phyloP scores from a whole-genome alignment of 192 early-diverging fungal species.

The Coemansia sp. region DNA sequence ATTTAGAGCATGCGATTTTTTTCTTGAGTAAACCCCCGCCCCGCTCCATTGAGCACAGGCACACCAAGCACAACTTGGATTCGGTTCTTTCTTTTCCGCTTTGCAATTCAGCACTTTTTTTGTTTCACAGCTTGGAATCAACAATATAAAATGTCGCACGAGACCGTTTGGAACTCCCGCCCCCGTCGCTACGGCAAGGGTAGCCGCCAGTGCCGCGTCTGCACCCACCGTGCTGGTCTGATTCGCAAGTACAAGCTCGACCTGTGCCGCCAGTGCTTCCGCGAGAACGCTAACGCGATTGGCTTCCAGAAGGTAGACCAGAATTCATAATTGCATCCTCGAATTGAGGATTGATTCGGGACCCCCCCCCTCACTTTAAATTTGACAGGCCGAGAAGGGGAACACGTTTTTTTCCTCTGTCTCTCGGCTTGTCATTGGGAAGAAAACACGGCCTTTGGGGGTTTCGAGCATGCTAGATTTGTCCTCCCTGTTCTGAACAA shows the following conservation, averaged over 20 bases:
- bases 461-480: slow-evolving; percentile 17
- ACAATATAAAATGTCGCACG: slow-evolving; percentile 86
- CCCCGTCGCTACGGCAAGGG: slow-evolving; percentile 97
- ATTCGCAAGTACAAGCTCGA: slow-evolving; percentile 99
- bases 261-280: slow-evolving; percentile 99
- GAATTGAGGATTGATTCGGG: background rate
- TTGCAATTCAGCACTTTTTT: slow-evolving; percentile 8
- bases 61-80: background rate
- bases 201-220: slow-evolving; percentile 98
- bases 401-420: slow-evolving; percentile 2
- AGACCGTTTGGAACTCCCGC: slow-evolving; percentile 96
- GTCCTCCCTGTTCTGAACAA: slow-evolving; percentile 29
- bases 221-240: slow-evolving; percentile 98
- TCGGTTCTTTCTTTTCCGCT: slow-evolving; percentile 8
- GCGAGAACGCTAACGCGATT: slow-evolving; percentile 97
- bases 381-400: too few relatives aligned
- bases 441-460: background rate
- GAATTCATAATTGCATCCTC: background rate
- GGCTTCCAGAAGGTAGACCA: slow-evolving; percentile 93
- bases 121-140: background rate
- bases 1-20: background rate
- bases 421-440: too few relatives aligned
- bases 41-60: too few relatives aligned
- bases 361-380: background rate
- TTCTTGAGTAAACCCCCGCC: background rate